These are phyloP conservation scores for Phytopythium helicoides DNA, from an alignment of 352 stramenopile genomes.

Conservation along the genomic window DNA sequence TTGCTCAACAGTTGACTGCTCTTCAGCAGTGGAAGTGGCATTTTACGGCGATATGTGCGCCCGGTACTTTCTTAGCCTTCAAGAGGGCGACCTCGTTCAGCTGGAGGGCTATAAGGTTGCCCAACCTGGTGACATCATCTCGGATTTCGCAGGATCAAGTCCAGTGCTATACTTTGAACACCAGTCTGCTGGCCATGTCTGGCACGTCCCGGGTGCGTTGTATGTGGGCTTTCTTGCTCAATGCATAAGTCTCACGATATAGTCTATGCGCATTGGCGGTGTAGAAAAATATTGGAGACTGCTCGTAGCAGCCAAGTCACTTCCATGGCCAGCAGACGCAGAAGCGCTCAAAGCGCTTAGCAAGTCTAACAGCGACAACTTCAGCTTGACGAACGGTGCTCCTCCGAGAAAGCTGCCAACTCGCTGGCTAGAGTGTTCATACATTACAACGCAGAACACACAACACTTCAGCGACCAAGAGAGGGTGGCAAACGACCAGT, in stretches of 20 bases:
- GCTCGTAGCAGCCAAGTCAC: constrained; percentile 32
- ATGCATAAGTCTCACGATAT: not conserved
- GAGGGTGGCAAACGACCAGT: constrained; percentile 8
- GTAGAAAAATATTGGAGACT: constrained; percentile 62
- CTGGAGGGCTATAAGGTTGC: constrained; percentile 37
- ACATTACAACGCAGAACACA: constrained; percentile 33
- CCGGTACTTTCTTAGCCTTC: constrained; percentile 43
- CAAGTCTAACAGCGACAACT: too few species aligned
- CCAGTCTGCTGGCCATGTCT: constrained; percentile 22
- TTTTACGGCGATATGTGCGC: constrained; percentile 70
- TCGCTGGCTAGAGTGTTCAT: constrained; percentile 45
- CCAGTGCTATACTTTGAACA: constrained; percentile 32
- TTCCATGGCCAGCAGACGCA: too few species aligned
- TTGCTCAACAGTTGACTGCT: constrained; percentile 33
- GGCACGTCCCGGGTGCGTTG: constrained; percentile 37
- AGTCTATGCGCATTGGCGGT: not conserved
- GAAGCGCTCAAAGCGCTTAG: too few species aligned
- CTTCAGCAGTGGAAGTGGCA: constrained; percentile 42
- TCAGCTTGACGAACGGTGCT: not conserved
- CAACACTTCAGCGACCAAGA: constrained; percentile 18
- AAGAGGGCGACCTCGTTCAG: constrained; percentile 65
- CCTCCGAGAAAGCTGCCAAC: constrained; percentile 7
- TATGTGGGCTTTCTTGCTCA: not conserved
- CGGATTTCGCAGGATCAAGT: constrained; percentile 5
- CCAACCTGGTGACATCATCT: constrained; percentile 10